Evolutionary conservation across 2,329 filamentous ascomycete genomes (phyloP), one percentile per base, ranked within the genome.

Genomic region (Bipolaris zeicola): DNA sequence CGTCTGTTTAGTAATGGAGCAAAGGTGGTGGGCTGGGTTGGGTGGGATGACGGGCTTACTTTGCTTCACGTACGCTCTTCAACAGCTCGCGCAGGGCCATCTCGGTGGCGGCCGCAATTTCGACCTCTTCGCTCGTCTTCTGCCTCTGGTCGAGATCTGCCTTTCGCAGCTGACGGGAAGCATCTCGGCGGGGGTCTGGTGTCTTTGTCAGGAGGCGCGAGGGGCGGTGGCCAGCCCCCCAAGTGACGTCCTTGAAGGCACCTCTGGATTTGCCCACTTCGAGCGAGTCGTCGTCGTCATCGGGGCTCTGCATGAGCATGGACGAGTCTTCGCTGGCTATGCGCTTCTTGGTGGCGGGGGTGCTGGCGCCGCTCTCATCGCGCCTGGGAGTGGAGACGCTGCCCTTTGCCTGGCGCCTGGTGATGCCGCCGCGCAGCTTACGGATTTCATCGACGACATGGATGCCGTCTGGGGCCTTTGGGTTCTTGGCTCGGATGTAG

Each of bases 401-500:
- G 54, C 84, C 86, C 67, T 91, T 85, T 2, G 91, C 88, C 73
- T 96, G 92, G 57, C 94, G 85, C 62, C 94, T 84, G 24, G 94
- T 98, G 75, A 98, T 96, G 59, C 87, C 85, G 42, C 91, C 91
- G 50, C 94, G 87, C 69, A 96, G 80, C 76, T 89, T 91, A 65
- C 86, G 85, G 69, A 98, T 98, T 76, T 91, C 91, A 6, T 94
- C 91, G 56, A 97, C 91, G 79, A 96, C 84, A 77, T 98, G 94
- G 43, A 96, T 79, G 47, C 93, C 93, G 77, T 98, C 94, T 6
- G 89, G 80, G 1, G 88, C 84, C 76, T 93, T 95, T 1, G 94
- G 92, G 75, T 97, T 97, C 79, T 92, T 96, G 57, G 92, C 89
- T 72, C 92, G 93, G 69, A 97, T 93, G 76, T 96, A 97, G 37